Evolutionary conservation across 805 yeast species (phyloP).

Genomic region (Kluyveromyces siamensis): DNA sequence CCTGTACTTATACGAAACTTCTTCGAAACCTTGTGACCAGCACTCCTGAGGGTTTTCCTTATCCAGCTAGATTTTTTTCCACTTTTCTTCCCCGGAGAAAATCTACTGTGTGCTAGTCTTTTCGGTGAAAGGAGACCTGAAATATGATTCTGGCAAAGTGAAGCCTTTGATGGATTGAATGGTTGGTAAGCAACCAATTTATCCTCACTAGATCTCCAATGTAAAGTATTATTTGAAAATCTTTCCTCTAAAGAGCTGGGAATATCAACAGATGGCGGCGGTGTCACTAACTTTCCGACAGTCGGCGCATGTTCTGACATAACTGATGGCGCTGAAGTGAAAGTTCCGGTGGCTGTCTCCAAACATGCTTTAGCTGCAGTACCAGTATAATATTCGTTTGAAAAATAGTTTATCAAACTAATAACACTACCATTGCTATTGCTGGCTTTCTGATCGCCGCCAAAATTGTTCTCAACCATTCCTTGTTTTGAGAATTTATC

Average conservation of each 20-base stretch:
- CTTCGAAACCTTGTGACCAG: not conserved
- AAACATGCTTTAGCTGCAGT: not conserved
- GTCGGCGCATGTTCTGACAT: not conserved
- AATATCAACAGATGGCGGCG: not conserved
- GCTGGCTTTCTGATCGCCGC: not conserved
- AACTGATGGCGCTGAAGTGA: not conserved
- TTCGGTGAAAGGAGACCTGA: not conserved
- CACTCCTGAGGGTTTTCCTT: not conserved
- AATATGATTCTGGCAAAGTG: not conserved
- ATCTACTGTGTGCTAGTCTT: not conserved
- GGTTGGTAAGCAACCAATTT: not conserved
- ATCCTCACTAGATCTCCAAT: not conserved
- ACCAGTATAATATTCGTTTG: not conserved
- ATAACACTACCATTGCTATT: not conserved
- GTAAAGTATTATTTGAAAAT: not conserved
- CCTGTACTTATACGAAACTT: not conserved
- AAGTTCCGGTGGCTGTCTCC: not conserved
- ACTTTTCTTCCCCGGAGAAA: not conserved
- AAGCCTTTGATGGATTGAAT: not conserved
- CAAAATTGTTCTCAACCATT: not conserved
- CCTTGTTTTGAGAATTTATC: too few relatives aligned
- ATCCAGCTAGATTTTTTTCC: not conserved
- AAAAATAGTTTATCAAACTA: too few relatives aligned
- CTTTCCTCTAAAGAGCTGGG: not conserved
- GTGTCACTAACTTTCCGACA: not conserved